Conservation (phyloP, 345 rosid species). For the Punica granatum region DNA sequence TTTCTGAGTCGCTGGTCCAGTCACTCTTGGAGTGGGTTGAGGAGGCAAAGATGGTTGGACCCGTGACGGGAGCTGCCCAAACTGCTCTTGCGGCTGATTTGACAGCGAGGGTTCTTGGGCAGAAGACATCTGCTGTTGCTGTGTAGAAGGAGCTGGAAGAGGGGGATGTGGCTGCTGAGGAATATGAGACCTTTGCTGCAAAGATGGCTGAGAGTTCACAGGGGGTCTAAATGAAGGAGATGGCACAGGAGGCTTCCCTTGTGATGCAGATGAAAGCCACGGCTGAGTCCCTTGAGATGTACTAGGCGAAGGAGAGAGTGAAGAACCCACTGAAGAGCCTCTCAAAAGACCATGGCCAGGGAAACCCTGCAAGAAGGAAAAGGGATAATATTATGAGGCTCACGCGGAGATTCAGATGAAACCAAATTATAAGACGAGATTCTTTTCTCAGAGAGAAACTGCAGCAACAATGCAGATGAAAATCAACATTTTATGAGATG, state of each 20-base stretch:
- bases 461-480: not conserved
- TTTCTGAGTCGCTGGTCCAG: slow-evolving; percentile 38
- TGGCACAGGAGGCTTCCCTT: slow-evolving; percentile 81
- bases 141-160: slow-evolving; percentile 32
- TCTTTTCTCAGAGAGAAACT: not conserved
- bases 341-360: slow-evolving; percentile 69
- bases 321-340: slow-evolving; percentile 40
- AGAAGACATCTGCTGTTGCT: slow-evolving; percentile 41
- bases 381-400: not conserved
- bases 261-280: slow-evolving; percentile 69
- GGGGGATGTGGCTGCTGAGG: slow-evolving; percentile 52
- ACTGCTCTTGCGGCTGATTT: slow-evolving; percentile 49
- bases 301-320: slow-evolving; percentile 47
- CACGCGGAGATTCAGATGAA: not conserved
- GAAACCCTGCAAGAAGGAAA: slow-evolving; percentile 42
- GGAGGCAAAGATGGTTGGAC: slow-evolving; percentile 44
- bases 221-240: slow-evolving; percentile 67
- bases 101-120: slow-evolving; percentile 42
- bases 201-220: slow-evolving; percentile 38
- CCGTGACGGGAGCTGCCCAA: slow-evolving; percentile 50
- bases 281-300: slow-evolving; percentile 69
- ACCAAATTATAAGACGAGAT: not conserved
- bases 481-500: too few species aligned
- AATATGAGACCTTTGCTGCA: slow-evolving; percentile 71
- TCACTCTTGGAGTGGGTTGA: slow-evolving; percentile 45